Percentiles rank a stretch among this genome's conserved stretches.
Evolutionary conservation across 2,329 filamentous ascomycete species (phyloP).

Genomic region (Rutstroemia sp.): DNA sequence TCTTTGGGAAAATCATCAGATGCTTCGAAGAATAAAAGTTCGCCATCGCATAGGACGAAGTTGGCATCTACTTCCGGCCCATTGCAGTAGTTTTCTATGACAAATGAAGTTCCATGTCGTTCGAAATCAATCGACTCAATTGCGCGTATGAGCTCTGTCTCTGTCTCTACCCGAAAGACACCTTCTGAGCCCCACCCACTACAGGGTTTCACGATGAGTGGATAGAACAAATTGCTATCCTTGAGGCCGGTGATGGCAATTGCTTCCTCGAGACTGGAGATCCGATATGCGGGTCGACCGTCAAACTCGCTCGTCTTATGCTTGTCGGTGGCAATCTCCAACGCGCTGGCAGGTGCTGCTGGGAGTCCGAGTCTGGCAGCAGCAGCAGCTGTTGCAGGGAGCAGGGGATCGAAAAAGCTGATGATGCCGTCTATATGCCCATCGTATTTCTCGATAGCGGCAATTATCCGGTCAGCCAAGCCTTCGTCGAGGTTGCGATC

Average conservation of each 20-base stretch:
- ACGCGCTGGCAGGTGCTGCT: no score
- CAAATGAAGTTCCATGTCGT: neutral
- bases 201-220: constrained; percentile 7
- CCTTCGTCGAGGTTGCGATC: no score
- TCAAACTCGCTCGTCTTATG: neutral
- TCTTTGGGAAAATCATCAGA: constrained; percentile 4
- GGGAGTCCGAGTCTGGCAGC: no score
- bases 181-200: constrained; percentile 9
- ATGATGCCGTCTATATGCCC: no score
- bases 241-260: no score
- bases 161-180: neutral
- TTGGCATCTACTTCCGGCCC: constrained; percentile 11
- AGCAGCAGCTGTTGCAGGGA: no score
- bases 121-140: neutral
- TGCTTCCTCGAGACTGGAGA: no score
- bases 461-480: no score
- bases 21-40: constrained; percentile 9
- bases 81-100: neutral
- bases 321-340: neutral
- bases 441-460: no score
- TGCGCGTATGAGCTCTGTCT: neutral
- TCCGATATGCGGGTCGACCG: no score
- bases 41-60: constrained; percentile 1
- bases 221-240: neutral
- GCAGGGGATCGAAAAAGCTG: no score